Conservation (phyloP, 2,329 filamentous ascomycete species). For the Penicillium crustosum region DNA sequence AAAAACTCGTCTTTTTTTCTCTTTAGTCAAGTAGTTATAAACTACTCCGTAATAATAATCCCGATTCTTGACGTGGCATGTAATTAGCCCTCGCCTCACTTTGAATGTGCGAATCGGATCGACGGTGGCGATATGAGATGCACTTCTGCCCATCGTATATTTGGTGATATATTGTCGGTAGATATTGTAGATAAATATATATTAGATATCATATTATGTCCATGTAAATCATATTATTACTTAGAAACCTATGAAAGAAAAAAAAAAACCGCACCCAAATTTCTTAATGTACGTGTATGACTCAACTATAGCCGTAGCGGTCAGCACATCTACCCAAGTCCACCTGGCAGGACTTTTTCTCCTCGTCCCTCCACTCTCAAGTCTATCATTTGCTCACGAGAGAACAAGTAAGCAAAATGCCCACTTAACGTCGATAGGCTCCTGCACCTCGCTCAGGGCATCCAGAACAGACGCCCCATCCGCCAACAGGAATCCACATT, state of each 20-base stretch:
- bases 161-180: background rate
- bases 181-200: too few relatives aligned
- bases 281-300: background rate
- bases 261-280: background rate
- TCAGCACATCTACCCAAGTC: slow-evolving; percentile 19
- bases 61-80: background rate
- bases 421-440: slow-evolving; percentile 3
- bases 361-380: background rate
- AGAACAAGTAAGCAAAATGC: slow-evolving; percentile 6
- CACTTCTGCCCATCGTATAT: slow-evolving; percentile 4
- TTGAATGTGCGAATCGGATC: slow-evolving; percentile 1
- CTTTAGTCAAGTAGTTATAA: background rate
- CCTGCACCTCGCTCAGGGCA: slow-evolving; percentile 7
- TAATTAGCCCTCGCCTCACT: slow-evolving; percentile 5
- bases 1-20: background rate
- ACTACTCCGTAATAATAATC: too few relatives aligned
- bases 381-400: slow-evolving; percentile 13
- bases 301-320: slow-evolving; percentile 13
- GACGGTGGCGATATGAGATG: slow-evolving; percentile 1
- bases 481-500: slow-evolving; percentile 12
- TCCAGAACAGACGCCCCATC: slow-evolving; percentile 9
- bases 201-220: background rate
- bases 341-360: background rate
- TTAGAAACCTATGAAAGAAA: too few relatives aligned
- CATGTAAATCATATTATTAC: background rate